These are phyloP conservation scores for Calendula officinalis DNA, from an alignment of 129 eudicot species.

Conservation along the genomic window DNA sequence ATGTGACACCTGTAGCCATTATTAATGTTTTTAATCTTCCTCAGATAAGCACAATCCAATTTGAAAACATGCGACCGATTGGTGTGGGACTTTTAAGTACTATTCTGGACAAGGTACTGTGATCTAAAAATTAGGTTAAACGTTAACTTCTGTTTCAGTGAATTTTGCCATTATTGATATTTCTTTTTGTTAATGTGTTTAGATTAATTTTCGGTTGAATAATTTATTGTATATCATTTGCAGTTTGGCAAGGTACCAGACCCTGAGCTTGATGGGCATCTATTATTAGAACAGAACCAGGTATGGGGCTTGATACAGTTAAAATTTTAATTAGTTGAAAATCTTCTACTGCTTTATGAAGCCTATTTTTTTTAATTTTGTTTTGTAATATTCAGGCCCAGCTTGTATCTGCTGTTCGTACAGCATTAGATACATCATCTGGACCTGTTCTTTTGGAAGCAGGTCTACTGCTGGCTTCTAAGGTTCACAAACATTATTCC, in stretches of 20 bases:
- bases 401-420: constrained; percentile 88
- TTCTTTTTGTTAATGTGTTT: too few species aligned
- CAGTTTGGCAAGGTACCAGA: constrained; percentile 82
- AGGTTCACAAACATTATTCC: constrained; percentile 46
- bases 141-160: not conserved
- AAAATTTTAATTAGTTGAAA: not conserved
- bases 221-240: constrained; percentile 18
- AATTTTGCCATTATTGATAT: not conserved
- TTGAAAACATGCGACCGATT: constrained; percentile 85
- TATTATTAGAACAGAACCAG: constrained; percentile 91
- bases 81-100: constrained; percentile 82
- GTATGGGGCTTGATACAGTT: constrained; percentile 30
- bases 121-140: constrained; percentile 10
- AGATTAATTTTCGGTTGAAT: too few species aligned
- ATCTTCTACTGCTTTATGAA: too few species aligned
- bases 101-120: constrained; percentile 77
- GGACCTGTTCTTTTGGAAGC: constrained; percentile 95
- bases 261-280: constrained; percentile 92
- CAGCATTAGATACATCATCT: constrained; percentile 77
- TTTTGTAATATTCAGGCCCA: constrained; percentile 60
- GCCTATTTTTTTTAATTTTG: not conserved
- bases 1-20: constrained; percentile 6
- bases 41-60: constrained; percentile 92
- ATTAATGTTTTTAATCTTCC: constrained; percentile 25
- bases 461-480: constrained; percentile 89